Conservation (phyloP, 2,329 filamentous ascomycete genomes). For the Colletotrichum graminicola region DNA sequence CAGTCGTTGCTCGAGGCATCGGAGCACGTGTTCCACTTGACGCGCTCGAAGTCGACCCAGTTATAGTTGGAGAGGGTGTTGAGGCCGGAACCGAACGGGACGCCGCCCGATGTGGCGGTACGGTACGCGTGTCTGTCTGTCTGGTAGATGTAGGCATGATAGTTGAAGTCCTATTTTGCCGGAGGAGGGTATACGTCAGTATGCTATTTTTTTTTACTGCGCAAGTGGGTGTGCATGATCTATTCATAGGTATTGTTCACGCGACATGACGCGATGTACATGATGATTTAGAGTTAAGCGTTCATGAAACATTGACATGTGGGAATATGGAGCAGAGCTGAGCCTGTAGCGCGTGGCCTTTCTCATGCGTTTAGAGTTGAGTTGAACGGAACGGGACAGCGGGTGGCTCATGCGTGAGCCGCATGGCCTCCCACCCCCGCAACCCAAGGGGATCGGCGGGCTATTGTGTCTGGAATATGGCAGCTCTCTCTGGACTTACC, state of each 20-base stretch:
- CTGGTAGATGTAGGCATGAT: constrained; percentile 72
- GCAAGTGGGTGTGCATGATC: not conserved
- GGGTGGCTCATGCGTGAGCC: constrained; percentile 18
- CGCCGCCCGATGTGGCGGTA: constrained; percentile 74
- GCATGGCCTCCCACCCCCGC: not conserved
- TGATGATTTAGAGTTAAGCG: not conserved
- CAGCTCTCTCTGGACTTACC: constrained; percentile 48
- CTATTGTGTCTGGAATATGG: not conserved
- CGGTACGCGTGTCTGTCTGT: constrained; percentile 70
- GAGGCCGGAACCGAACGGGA: constrained; percentile 71
- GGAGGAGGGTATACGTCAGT: not conserved
- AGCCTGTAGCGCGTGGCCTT: constrained; percentile 1
- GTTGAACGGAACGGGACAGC: constrained; percentile 1
- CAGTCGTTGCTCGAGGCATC: constrained; percentile 69
- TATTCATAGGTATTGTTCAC: not conserved
- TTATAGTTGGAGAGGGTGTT: constrained; percentile 72
- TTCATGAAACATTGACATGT: constrained; percentile 29
- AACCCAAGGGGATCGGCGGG: not conserved
- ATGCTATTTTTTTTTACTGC: constrained; percentile 4
- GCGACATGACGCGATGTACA: not conserved
- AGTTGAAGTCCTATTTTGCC: constrained; percentile 57
- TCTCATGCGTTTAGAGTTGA: constrained; percentile 9
- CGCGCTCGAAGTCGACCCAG: constrained; percentile 67
- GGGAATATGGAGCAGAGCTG: not conserved
- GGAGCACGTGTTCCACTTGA: constrained; percentile 71